These are phyloP conservation scores for Botrytis squamosa DNA, from an alignment of 2,329 filamentous ascomycete species.

Conservation along the genomic window DNA sequence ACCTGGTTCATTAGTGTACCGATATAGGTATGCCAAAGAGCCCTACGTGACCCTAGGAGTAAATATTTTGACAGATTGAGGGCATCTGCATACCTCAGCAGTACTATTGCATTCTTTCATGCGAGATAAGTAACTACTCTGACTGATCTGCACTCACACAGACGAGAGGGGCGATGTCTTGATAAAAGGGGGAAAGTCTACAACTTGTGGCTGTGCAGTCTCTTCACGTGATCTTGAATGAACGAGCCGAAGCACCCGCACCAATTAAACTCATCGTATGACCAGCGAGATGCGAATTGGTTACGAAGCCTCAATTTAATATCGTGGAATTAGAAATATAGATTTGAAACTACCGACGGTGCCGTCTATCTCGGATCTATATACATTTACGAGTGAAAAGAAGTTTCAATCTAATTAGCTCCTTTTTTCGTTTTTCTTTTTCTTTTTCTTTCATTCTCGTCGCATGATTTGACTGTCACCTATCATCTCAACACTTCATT, in stretches of 20 bases:
- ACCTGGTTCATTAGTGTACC: background rate
- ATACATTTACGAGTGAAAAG: background rate
- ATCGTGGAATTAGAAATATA: slow-evolving; percentile 7
- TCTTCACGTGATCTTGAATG: background rate
- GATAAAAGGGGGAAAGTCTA: background rate
- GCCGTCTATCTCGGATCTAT: background rate
- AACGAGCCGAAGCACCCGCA: background rate
- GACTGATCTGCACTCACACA: background rate
- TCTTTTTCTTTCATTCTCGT: slow-evolving; percentile 7
- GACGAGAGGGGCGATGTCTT: background rate
- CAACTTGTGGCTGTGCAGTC: background rate
- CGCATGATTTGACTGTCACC: slow-evolving; percentile 4
- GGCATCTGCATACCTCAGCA: background rate
- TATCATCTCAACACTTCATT: slow-evolving; percentile 13
- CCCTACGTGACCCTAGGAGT: background rate
- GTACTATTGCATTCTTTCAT: background rate
- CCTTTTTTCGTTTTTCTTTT: slow-evolving; percentile 6
- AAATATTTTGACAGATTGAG: background rate
- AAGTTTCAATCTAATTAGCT: background rate
- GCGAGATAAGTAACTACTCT: background rate
- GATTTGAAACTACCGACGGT: background rate
- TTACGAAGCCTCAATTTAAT: slow-evolving; percentile 22
- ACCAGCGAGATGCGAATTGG: slow-evolving; percentile 12
- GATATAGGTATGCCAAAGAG: background rate
- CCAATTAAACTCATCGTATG: slow-evolving; percentile 17